Base-by-base conservation (phyloP, 192 early-diverging fungal species). In the Helicostylum pulchrum region DNA sequence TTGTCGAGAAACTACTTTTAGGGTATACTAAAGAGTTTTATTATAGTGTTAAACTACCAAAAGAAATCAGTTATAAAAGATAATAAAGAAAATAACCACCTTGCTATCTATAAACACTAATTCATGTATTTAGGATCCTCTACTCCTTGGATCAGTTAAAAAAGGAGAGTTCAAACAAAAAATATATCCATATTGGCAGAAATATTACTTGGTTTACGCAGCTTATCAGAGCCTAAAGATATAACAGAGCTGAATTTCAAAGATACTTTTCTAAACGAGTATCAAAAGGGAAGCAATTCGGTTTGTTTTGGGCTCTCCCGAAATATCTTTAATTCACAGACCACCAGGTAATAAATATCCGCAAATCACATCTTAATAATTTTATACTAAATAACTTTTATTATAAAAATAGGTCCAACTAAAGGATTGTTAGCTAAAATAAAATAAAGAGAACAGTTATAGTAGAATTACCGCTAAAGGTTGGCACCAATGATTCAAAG, bases 321-420 rank as follows among this genome's bases (percentile, higher is more conserved):
- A 92, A 7, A 64, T 93, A 3, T 86, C 88, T 4, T 74, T 95
- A 50, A 81, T 94, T 36, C 93, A 95, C 62, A 92, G 93, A 21
- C 93, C 93, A 30, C 91, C 91, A n/a, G 90, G 26, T 65, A 47
- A 65, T 14, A 32, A 7, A 31, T 46, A 2, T n/a, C 55, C 1
- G 1, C 31, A 7, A 6, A 34, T 48, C 11, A 12, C 1, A 39
- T 26, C 1, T 26, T 5, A 39, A 9, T 39, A 39, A 1, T 39
- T 39, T 39, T 10, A 39, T 39, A 10, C 36, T 39, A 39, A 9
- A n/a, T n/a, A n/a, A n/a, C n/a, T n/a, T n/a, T n/a, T n/a, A n/a
- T n/a, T n/a, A n/a, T n/a, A n/a, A n/a, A n/a, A n/a, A n/a, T n/a
- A n/a, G n/a, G n/a, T n/a, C n/a, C n/a, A n/a, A n/a, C n/a, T n/a